Evolutionary conservation across 1,139 yeast species (phyloP).

Genomic region (Candida dubliniensis): DNA sequence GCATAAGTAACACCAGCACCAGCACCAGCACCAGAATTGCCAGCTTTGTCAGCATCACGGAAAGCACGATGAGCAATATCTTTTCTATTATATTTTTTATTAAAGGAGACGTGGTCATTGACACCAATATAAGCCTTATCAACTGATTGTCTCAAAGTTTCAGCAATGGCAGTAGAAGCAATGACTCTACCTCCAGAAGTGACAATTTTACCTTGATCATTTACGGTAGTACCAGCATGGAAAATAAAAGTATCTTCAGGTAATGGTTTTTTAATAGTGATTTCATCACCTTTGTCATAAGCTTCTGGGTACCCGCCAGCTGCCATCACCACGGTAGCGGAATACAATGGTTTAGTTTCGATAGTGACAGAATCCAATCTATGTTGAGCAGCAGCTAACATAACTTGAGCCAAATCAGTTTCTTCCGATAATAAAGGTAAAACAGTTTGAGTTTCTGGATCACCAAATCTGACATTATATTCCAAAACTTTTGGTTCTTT

Average conservation of each 20-base stretch:
- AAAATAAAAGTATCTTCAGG: slow-evolving; percentile 67
- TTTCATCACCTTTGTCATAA: slow-evolving; percentile 84
- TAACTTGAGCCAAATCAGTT: slow-evolving; percentile 87
- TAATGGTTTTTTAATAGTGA: slow-evolving; percentile 53
- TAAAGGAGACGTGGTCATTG: slow-evolving; percentile 61
- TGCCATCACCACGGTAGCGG: slow-evolving; percentile 92
- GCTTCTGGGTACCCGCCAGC: slow-evolving; percentile 97
- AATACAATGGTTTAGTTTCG: slow-evolving; percentile 59
- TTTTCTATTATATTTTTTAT: slow-evolving; percentile 76
- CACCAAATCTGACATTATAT: slow-evolving; percentile 97
- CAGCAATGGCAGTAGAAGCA: slow-evolving; percentile 87
- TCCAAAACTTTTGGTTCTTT: slow-evolving; percentile 93
- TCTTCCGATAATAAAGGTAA: slow-evolving; percentile 79
- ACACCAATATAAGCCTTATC: slow-evolving; percentile 85
- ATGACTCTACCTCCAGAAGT: slow-evolving; percentile 97
- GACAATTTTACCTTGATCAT: slow-evolving; percentile 57
- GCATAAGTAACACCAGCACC: slow-evolving; percentile 71
- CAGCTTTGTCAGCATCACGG: slow-evolving; percentile 44
- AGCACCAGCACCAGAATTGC: slow-evolving; percentile 15
- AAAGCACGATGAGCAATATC: slow-evolving; percentile 98
- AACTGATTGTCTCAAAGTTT: slow-evolving; percentile 76
- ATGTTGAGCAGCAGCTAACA: slow-evolving; percentile 93
- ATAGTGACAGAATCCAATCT: slow-evolving; percentile 83
- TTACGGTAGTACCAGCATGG: slow-evolving; percentile 86
- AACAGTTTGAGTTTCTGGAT: slow-evolving; percentile 98